Evolutionary conservation across 345 rosid species (phyloP), one percentile per base, ranked within the genome.

Genomic region (Hirschfeldia incana): DNA sequence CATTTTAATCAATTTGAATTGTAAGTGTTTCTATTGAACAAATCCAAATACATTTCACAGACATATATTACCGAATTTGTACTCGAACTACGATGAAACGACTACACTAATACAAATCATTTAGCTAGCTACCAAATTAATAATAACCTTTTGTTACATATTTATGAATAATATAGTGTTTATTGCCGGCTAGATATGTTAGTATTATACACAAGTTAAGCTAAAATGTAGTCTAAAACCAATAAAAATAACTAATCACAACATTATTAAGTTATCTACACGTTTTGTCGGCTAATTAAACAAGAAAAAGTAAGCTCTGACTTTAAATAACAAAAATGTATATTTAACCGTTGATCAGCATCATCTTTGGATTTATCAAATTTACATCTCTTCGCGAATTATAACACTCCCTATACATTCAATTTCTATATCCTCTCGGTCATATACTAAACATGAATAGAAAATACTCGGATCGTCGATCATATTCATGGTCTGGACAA

Each of bases 401-500:
- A 2, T 49, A 77, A 27, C 26, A 44, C 63, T 17, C 8, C 1
- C 59, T 60, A 17, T 10, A 1, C 1, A 68, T 11, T 53, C 49
- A 0, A 3, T 17, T 13, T 2, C 61, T 42, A 58, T 60, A 69
- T 68, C 0, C 4, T 53, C 58, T 29, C 0, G 51, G 39, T 29
- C 69, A 44, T 1, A 61, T 62, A 77, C 46, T 36, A 74, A n/a
- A 4, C 36, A 80, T 80, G 83, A 74, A 63, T n/a, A 70, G 16
- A 70, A 75, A 75, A 70, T 32, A 75, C n/a, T 63, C 65, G 63
- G 83, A 80, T 53, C 79, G 79, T 75, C 67, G 83, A 63, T 74
- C 83, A 70, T 69, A 80, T 65, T 75, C 83, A 39, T 80, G 79
- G 80, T 80, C 80, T 0, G 76, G 69, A 30, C 83, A 80, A 80